Conservation (phyloP, 306 rosid genomes). For the Fragaria iinumae region DNA sequence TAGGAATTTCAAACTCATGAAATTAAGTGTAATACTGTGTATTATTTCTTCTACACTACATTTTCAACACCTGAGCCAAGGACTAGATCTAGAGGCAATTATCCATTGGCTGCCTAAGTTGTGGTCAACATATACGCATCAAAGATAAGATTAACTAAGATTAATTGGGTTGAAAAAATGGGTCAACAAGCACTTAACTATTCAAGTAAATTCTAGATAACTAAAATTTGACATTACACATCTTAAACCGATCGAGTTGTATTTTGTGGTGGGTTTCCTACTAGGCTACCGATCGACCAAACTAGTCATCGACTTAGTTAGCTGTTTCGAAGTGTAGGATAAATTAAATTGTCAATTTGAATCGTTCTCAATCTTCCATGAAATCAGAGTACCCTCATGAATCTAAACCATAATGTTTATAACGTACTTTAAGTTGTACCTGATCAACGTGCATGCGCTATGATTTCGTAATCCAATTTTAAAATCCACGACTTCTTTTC, state of each 20-base stretch:
- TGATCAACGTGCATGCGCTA: too few relatives aligned
- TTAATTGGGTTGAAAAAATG: neutral
- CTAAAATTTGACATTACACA: neutral
- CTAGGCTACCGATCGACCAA: too few relatives aligned
- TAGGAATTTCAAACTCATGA: neutral
- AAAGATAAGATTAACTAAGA: neutral
- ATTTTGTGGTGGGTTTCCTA: too few relatives aligned
- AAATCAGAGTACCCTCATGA: too few relatives aligned
- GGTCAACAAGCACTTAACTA: neutral
- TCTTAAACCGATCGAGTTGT: too few relatives aligned
- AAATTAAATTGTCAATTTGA: too few relatives aligned
- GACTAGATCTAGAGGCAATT: neutral
- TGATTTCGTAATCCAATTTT: too few relatives aligned
- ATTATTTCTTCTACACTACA: neutral
- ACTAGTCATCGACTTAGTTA: too few relatives aligned
- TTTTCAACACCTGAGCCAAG: neutral
- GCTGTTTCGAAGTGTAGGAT: neutral
- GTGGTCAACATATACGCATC: neutral
- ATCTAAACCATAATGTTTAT: neutral
- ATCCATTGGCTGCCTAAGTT: conserved; percentile 3
- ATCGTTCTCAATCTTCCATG: too few relatives aligned
- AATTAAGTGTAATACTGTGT: neutral
- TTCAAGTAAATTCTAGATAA: neutral
- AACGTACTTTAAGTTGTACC: too few relatives aligned
- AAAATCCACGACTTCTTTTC: neutral